Percentiles rank a stretch among this genome's conserved stretches.
Conservation (phyloP, 179 eudicot genomes). For the Vitellaria paradoxa region DNA sequence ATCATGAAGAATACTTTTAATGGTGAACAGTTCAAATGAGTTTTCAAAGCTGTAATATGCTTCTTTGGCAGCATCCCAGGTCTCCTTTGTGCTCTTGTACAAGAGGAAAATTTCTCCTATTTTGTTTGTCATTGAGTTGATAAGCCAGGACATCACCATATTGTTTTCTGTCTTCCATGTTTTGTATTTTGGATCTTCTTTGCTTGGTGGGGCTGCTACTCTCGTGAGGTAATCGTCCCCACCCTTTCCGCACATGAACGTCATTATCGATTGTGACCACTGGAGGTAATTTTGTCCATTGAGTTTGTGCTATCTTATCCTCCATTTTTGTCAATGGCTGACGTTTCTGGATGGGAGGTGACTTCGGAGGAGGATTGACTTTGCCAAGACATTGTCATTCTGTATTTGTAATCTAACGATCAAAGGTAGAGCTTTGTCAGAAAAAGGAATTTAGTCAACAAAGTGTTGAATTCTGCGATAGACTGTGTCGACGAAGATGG, state of each 20-base stretch:
- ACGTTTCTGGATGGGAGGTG: neutral
- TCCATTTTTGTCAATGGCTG: neutral
- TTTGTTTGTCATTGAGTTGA: neutral
- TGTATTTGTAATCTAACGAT: neutral
- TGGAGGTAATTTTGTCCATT: constrained; percentile 13
- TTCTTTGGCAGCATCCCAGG: too few species aligned
- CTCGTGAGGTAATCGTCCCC: constrained; percentile 5
- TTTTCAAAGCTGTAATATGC: too few species aligned
- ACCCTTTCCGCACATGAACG: constrained; percentile 1
- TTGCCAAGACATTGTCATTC: neutral
- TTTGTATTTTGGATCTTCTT: neutral
- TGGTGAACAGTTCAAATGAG: too few species aligned
- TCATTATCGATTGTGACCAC: constrained; percentile 9
- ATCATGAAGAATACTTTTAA: too few species aligned
- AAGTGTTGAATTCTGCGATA: too few species aligned
- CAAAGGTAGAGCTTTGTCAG: neutral
- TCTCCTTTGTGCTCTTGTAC: too few species aligned
- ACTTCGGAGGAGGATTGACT: neutral
- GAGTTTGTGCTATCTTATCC: constrained; percentile 10
- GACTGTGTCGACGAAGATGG: too few species aligned
- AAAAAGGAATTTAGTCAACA: too few species aligned
- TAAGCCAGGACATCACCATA: too few species aligned
- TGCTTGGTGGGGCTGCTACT: neutral
- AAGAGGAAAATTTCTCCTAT: too few species aligned
- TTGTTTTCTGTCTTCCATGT: too few species aligned